Evolutionary conservation across 192 early-diverging fungal genomes (phyloP), one percentile per base, ranked within the genome.

Genomic region (Podila minutissima): DNA sequence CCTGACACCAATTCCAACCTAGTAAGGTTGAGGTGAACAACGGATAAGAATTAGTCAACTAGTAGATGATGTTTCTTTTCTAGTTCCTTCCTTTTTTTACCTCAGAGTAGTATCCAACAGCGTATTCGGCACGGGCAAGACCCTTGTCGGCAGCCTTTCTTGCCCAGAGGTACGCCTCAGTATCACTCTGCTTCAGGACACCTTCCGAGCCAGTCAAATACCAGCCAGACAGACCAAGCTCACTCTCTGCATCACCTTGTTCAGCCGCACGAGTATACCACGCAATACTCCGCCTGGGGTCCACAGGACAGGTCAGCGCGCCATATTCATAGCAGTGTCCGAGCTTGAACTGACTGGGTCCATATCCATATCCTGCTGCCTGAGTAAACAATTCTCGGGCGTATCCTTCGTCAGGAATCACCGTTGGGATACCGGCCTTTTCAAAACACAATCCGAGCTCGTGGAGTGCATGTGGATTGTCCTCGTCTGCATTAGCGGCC

Each of bases 131-230:
- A 84, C 97, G 97, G 17, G 96, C 91, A 32, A 96, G 86, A 15
- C 95, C 94, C 82, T 95, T 97, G 74, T 98, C 97, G 1, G 98
- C 98, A 19, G 98, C 95, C 66, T 95, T 95, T 22, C 95, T 89
- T 20, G 98, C 97, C 98, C 98, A 99, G 70, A 96, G 84, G 75
- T 97, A 99, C n/a, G 98, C 97, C 82, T 99, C 95, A 26, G 88
- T 89, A 82, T 99, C 97, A 68, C 89, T 95, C 84, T 97, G 97
- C 66, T 88, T 88, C 75, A 99, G 78, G 12, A 96, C 90, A 15
- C 92, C 93, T 66, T 99, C 96, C 7, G 95, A 91, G 32, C 96
- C 97, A 1, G 97, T 98, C 75, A 99, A 86, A 74, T 99, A 99
- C 98, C 98, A 99, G 5, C 97, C 98, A 1, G 97, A 97, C 8